A percentile compares a stretch with the other conserved stretches of the same genome.
Evolutionary conservation across 805 yeast genomes (phyloP).

Genomic region (Candida khao-thaluensis): DNA sequence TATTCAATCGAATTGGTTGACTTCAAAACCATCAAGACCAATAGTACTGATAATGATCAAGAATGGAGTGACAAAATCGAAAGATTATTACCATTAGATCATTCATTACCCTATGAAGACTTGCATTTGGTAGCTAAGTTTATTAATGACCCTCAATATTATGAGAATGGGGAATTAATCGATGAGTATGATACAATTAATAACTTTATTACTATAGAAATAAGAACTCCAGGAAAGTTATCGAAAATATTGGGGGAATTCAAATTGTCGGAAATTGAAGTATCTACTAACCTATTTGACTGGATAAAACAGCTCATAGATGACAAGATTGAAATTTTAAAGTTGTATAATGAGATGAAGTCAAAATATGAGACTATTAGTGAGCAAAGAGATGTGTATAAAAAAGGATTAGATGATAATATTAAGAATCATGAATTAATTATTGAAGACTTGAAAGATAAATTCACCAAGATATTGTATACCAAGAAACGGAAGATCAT

Average conservation of each 20-base stretch:
- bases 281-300: constrained; percentile 9
- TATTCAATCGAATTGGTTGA: constrained; percentile 4
- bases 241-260: constrained; percentile 28
- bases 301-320: constrained; percentile 10
- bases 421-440: constrained; percentile 12
- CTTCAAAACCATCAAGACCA: constrained; percentile 5
- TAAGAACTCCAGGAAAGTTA: constrained; percentile 23
- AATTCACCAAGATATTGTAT: constrained; percentile 27
- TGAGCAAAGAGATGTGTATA: constrained; percentile 10
- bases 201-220: constrained; percentile 18
- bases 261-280: constrained; percentile 19
- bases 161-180: constrained; percentile 21
- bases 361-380: constrained; percentile 4
- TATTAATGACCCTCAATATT: constrained; percentile 24
- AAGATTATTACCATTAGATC: constrained; percentile 20
- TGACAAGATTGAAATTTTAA: constrained; percentile 4
- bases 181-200: constrained; percentile 24
- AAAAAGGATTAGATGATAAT: constrained; percentile 6
- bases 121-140: constrained; percentile 16
- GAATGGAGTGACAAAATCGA: constrained; percentile 21
- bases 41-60: constrained; percentile 8
- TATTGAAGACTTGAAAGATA: constrained; percentile 24
- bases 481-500: constrained; percentile 31
- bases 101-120: background rate
- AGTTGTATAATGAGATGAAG: background rate